Conservation (phyloP, 495 filamentous ascomycete species). For the Pyronema domesticum region DNA sequence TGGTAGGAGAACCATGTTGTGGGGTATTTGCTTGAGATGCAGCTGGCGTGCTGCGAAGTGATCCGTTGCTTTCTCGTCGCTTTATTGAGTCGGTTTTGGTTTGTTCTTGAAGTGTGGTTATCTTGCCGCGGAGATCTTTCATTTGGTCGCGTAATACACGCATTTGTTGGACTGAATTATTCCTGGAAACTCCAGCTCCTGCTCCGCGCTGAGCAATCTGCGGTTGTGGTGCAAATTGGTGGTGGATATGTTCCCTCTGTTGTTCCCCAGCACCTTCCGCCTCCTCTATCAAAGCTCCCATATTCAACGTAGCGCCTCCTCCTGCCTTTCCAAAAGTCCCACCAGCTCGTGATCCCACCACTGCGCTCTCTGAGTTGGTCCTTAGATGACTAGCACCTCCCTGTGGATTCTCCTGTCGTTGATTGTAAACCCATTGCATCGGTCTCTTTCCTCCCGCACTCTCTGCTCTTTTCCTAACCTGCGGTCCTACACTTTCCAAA, state of each 20-base stretch:
- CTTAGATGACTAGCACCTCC: constrained; percentile 11
- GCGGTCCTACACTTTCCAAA: constrained; percentile 9
- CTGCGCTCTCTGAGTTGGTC: constrained; percentile 22
- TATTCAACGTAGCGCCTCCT: constrained; percentile 14
- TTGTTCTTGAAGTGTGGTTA: constrained; percentile 68
- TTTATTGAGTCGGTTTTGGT: constrained; percentile 67
- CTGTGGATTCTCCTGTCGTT: constrained; percentile 6
- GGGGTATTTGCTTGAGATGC: constrained; percentile 7
- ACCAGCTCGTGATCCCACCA: neutral
- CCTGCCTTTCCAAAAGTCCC: constrained; percentile 7
- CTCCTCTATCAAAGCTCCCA: constrained; percentile 19
- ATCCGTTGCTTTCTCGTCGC: constrained; percentile 59
- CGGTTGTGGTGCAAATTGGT: too few species aligned
- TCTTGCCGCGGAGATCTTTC: constrained; percentile 79
- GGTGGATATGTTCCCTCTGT: neutral
- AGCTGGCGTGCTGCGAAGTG: constrained; percentile 28
- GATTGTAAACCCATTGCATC: constrained; percentile 10
- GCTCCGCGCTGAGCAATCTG: neutral
- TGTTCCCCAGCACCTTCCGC: constrained; percentile 4
- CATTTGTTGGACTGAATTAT: constrained; percentile 39
- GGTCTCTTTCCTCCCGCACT: neutral
- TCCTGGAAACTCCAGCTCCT: neutral
- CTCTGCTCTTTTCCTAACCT: neutral
- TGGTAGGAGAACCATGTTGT: neutral
- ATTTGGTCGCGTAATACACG: constrained; percentile 79